These are phyloP conservation scores for Fonsecaea pedrosoi DNA, from an alignment of 2,329 filamentous ascomycete genomes.

Conservation along the genomic window DNA sequence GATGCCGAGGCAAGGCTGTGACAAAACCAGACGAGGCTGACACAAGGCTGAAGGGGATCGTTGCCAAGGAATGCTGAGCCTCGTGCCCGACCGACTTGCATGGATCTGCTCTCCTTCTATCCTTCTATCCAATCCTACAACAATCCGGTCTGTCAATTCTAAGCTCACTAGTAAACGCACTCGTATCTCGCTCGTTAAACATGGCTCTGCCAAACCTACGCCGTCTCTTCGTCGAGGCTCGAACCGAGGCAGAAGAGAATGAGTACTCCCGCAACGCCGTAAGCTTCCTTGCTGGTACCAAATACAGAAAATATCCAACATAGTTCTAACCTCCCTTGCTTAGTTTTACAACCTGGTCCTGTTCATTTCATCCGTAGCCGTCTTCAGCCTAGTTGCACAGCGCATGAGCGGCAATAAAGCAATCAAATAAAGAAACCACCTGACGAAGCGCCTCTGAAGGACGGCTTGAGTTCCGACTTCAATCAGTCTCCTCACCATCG, in stretches of 20 bases:
- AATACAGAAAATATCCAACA: background rate
- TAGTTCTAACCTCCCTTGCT: background rate
- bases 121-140: background rate
- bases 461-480: slow-evolving; percentile 8
- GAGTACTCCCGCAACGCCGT: slow-evolving; percentile 93
- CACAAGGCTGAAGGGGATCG: background rate
- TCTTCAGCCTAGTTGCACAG: slow-evolving; percentile 92
- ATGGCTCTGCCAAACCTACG: slow-evolving; percentile 82
- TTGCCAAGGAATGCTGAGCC: background rate
- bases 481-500: slow-evolving; percentile 69
- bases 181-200: background rate
- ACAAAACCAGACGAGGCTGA: background rate
- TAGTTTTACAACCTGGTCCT: slow-evolving; percentile 98
- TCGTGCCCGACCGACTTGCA: background rate
- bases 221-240: slow-evolving; percentile 91
- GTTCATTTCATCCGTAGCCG: slow-evolving; percentile 93
- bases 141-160: background rate
- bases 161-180: background rate
- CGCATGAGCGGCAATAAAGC: slow-evolving; percentile 65
- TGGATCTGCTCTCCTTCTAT: background rate
- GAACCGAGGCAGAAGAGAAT: slow-evolving; percentile 91
- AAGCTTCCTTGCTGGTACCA: slow-evolving; percentile 45
- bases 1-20: background rate
- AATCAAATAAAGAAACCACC: slow-evolving; percentile 43
- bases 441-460: too few species aligned